A percentile compares a stretch with the other conserved stretches of the same genome.
These are phyloP conservation scores for Diplodia intermedia DNA, from an alignment of 2,329 filamentous ascomycete species.

Conservation along the genomic window DNA sequence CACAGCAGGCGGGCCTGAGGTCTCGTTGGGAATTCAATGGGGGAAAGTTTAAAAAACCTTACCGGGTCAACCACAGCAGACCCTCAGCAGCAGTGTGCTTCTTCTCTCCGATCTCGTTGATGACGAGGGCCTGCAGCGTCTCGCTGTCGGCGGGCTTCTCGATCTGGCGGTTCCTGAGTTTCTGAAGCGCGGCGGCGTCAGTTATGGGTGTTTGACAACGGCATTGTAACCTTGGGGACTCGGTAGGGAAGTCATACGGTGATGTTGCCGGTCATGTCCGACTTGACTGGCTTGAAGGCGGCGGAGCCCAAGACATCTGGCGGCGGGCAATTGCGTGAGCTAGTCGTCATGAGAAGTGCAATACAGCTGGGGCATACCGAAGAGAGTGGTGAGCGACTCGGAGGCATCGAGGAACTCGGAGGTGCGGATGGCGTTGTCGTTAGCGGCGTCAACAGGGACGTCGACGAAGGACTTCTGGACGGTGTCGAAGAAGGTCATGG, in stretches of 20 bases:
- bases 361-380: constrained; percentile 64
- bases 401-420: constrained; percentile 89
- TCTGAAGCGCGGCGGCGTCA: constrained; percentile 60
- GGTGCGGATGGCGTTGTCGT: constrained; percentile 77
- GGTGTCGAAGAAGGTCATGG: constrained; percentile 78
- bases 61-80: constrained; percentile 89
- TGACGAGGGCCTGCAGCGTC: constrained; percentile 82
- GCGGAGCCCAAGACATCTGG: constrained; percentile 68
- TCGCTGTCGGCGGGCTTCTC: constrained; percentile 79
- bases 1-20: neutral
- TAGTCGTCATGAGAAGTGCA: neutral
- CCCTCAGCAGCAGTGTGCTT: constrained; percentile 90
- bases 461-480: constrained; percentile 83
- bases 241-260: constrained; percentile 63
- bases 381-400: constrained; percentile 84
- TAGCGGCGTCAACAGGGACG: constrained; percentile 77
- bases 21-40: neutral
- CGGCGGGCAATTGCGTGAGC: constrained; percentile 1
- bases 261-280: constrained; percentile 88
- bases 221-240: neutral
- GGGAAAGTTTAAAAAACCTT: constrained; percentile 46
- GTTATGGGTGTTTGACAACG: neutral
- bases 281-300: constrained; percentile 90
- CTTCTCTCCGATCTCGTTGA: constrained; percentile 87
- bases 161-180: constrained; percentile 83